Evolutionary conservation across 192 early-diverging fungal species (phyloP).

Genomic region (Coemansia sp.): DNA sequence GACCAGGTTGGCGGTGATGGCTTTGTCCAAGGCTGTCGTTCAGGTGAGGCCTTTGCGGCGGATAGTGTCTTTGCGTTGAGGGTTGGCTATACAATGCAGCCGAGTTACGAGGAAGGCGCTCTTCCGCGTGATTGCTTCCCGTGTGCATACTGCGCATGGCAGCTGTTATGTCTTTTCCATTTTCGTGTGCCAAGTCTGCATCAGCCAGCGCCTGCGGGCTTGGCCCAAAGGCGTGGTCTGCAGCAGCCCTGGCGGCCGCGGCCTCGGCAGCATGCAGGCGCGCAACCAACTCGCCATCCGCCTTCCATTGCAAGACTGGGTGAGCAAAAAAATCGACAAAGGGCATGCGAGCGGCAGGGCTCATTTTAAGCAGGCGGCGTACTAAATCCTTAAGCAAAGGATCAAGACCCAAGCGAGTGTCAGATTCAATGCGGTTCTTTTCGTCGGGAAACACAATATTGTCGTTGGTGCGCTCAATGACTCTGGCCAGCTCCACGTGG

Average conservation of each 20-base stretch:
- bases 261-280: background rate
- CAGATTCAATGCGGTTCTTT: background rate
- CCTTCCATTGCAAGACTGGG: slow-evolving; percentile 52
- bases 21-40: background rate
- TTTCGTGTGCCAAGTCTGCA: slow-evolving; percentile 2
- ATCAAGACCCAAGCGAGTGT: slow-evolving; percentile 6
- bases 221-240: background rate
- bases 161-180: background rate
- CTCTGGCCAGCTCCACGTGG: slow-evolving; percentile 85
- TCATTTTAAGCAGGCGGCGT: slow-evolving; percentile 74
- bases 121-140: too few relatives aligned
- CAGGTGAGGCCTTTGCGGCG: background rate
- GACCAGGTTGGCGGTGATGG: background rate
- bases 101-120: too few relatives aligned
- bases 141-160: slow-evolving; percentile 11
- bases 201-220: too few relatives aligned
- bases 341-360: slow-evolving; percentile 81
- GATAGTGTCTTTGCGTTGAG: too few relatives aligned
- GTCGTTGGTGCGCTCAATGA: slow-evolving; percentile 84
- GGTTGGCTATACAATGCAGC: background rate
- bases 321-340: slow-evolving; percentile 95
- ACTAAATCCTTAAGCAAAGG: slow-evolving; percentile 58
- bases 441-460: slow-evolving; percentile 85
- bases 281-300: background rate
- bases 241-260: background rate